Conservation (phyloP, 305 asterid genomes). For the Solanum hybrid region DNA sequence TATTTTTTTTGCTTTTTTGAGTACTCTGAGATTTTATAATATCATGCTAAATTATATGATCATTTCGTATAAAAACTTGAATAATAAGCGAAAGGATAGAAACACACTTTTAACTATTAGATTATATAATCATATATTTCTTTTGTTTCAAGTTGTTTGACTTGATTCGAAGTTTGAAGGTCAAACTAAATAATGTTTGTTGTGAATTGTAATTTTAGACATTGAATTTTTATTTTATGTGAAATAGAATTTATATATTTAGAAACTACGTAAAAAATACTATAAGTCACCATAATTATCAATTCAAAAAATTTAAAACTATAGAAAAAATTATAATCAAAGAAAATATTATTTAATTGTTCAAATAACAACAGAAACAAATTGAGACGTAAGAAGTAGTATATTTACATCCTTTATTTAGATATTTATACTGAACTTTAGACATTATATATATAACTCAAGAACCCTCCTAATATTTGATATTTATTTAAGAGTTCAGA, state of each 20-base stretch:
- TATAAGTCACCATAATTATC: not conserved
- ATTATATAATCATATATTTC: not conserved
- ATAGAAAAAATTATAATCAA: too few relatives aligned
- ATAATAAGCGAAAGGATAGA: not conserved
- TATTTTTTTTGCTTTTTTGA: not conserved
- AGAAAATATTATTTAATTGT: too few relatives aligned
- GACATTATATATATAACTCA: not conserved
- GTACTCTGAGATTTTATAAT: not conserved
- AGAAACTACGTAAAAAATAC: too few relatives aligned
- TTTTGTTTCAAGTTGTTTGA: too few relatives aligned
- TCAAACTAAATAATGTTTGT: not conserved
- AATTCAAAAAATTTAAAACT: too few relatives aligned
- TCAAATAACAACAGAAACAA: too few relatives aligned
- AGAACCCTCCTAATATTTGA: not conserved
- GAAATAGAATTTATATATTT: too few relatives aligned
- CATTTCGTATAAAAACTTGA: not conserved
- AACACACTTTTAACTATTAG: not conserved
- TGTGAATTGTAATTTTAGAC: not conserved
- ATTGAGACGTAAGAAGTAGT: not conserved
- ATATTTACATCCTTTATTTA: not conserved
- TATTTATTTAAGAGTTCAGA: not conserved
- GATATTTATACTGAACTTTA: not conserved
- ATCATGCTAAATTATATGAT: not conserved
- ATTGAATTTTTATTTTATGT: not conserved
- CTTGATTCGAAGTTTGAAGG: not conserved